A percentile compares a stretch with the other conserved stretches of the same genome.
Conservation (phyloP, 1,284 basidiomycete genomes). For the Meripilus lineatus region DNA sequence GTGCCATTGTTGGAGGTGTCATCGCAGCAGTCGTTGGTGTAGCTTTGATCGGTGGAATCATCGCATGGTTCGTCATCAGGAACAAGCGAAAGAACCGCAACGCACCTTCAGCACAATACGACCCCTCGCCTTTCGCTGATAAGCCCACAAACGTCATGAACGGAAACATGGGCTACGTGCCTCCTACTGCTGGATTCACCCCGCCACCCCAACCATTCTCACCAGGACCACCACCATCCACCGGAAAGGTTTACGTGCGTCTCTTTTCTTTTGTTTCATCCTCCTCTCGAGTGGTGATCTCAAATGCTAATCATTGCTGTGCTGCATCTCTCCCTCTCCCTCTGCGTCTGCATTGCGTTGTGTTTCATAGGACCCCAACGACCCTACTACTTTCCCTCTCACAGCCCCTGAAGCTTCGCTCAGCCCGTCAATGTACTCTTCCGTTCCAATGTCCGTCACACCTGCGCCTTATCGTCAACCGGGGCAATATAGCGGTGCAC, state of each 20-base stretch:
- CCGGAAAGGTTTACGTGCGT: conserved; percentile 3
- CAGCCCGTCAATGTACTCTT: neutral
- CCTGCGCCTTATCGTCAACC: conserved; percentile 1
- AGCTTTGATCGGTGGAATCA: neutral
- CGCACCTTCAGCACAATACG: no score
- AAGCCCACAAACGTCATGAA: no score
- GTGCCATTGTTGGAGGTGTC: conserved; percentile 9
- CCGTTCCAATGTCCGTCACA: no score
- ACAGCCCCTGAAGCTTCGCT: neutral
- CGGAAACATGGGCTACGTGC: no score
- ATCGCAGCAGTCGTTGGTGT: conserved; percentile 4
- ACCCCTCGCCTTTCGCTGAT: no score
- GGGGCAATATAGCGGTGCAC: conserved; percentile 3
- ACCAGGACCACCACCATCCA: neutral
- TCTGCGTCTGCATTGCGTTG: no score
- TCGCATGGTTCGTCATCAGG: conserved; percentile 5
- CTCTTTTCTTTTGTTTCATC: neutral
- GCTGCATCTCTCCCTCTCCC: no score
- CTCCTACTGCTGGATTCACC: no score
- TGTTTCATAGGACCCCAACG: conserved; percentile 7
- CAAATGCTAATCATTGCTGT: no score
- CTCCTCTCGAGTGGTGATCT: neutral
- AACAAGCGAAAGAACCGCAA: no score
- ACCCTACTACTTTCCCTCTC: conserved; percentile 6
- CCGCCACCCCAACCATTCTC: neutral